Base-by-base conservation (phyloP, 768 basidiomycete species). In the Mycena vitilis region DNA sequence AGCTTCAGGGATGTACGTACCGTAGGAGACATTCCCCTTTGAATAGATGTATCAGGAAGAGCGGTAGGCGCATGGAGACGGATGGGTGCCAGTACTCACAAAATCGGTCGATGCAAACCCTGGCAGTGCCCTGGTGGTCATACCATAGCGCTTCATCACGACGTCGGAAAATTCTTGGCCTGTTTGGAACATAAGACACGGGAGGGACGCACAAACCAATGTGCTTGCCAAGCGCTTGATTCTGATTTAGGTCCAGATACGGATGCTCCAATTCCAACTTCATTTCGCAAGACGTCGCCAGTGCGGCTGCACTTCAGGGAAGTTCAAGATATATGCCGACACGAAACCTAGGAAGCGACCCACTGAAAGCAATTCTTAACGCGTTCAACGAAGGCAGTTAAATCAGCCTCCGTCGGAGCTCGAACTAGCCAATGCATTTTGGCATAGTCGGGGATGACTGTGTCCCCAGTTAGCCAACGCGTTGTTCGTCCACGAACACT, bases 401-500 rank as follows among this genome's bases (percentile, higher is more conserved):
- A 77, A 65, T 92, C 89, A 47, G 76, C 80, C 70, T 83, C 83
- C 13, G 86, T 89, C 16, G 91, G 88, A 34, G 94, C 91, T 22
- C 95, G 87, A 20, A 90, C 86, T 34, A 88, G 76, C 87, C 92
- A 96, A 4, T 79, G 80, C 88, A 95, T 88, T 71, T 85, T 88
- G 37, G 93, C 85, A 71, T 94, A 91, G 76, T 95, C 94, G 1
- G 95, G 95, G 63, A 94, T 94, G 44, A 95, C 94, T 40, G 15
- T 40, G 15, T 44, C 23, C 45, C 54, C 48, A 53, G 30, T 55
- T 52, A 54, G 48, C 37, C 15, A 22, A 63, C 53, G 36, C 61
- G 37, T 15, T 16, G 16, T 38, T 49, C 54, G 52, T 61, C 40
- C 36, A 60, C 40, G 62, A 37, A 63, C 34, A 73, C 84, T 66